Evolutionary conservation across 2,329 filamentous ascomycete species (phyloP), one percentile per base, ranked within the genome.

Genomic region (Xylariaceae sp.): DNA sequence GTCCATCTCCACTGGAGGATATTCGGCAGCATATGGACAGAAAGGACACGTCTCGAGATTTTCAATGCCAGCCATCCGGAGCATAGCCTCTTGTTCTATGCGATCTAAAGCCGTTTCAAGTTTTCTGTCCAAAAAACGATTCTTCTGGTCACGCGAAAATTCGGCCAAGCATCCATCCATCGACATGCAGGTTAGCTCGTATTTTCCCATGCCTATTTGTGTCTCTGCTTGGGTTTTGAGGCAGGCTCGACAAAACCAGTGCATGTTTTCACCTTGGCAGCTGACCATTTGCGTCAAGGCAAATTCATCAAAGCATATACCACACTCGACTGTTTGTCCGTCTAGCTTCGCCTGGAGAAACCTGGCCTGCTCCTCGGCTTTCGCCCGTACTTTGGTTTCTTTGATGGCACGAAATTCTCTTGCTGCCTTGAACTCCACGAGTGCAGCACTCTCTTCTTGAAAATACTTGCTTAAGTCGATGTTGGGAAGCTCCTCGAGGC

Each of bases 21-120:
- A 88, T 53, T 90, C 87, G 33, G 84, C 88, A 40, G 88, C 89
- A 72, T 83, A 95, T 18, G 88, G 84, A 67, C 90, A 96, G 64
- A 91, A 94, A 0, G 90, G 89, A 59, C 90, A 96, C 31, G 80
- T 83, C 31, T 81, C 87, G 1, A 96, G 78, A 55, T 86, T 83
- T 39, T 90, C 83, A 34, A 95, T 78, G 0, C 78, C 82, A 1
- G 89, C 88, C 55, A 82, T 74, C n/a, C 82, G 80, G 38, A 96
- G 74, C 19, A 83, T 80, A 16, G 85, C 79, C 61, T 88, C 82
- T 66, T 89, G 84, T 64, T 92, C 87, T 47, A 92, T 79, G 18
- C 82, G 78, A 50, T 88, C 86, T 2, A 96, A 73, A 9, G 84
- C 86, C 3, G 77, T 72, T 31, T 80, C 73, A 0, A 84, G 73